A percentile compares a stretch with the other conserved stretches of the same genome.
Conservation (phyloP, 2,329 filamentous ascomycete species). For the Thielaviopsis populi region DNA sequence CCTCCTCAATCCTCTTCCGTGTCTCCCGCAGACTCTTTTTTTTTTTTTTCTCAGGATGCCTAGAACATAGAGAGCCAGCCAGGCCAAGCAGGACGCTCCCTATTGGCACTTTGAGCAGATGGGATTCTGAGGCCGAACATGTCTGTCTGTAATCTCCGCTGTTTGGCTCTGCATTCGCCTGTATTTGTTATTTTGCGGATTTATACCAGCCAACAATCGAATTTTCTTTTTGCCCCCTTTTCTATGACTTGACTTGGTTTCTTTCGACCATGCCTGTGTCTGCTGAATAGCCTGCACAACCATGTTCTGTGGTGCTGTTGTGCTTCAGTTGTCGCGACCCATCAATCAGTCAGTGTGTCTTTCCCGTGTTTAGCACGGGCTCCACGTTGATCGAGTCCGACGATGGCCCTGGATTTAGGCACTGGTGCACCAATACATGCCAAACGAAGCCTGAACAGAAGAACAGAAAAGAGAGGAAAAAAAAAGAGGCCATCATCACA, state of each 20-base stretch:
- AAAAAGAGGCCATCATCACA: neutral
- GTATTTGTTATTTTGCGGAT: too few relatives aligned
- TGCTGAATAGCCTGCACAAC: neutral
- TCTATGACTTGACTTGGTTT: neutral
- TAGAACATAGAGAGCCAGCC: too few relatives aligned
- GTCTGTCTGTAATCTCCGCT: slow-evolving; percentile 2
- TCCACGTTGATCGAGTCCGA: neutral
- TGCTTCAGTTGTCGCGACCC: neutral
- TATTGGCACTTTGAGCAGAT: neutral
- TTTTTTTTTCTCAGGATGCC: too few relatives aligned
- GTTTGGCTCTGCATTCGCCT: neutral
- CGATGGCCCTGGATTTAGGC: neutral
- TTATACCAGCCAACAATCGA: too few relatives aligned
- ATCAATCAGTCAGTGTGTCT: neutral
- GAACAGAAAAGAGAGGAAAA: too few relatives aligned
- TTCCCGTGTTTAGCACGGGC: neutral
- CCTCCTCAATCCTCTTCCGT: neutral
- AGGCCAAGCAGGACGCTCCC: too few relatives aligned
- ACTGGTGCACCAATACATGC: neutral
- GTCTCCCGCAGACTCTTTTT: neutral
- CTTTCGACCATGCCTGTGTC: neutral
- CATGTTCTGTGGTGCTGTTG: neutral
- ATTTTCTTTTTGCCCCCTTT: too few relatives aligned
- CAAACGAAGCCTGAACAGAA: too few relatives aligned
- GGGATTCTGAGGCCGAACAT: neutral